These are phyloP conservation scores for Mortierella sp. DNA, from an alignment of 371 early-diverging fungal species.

Conservation along the genomic window DNA sequence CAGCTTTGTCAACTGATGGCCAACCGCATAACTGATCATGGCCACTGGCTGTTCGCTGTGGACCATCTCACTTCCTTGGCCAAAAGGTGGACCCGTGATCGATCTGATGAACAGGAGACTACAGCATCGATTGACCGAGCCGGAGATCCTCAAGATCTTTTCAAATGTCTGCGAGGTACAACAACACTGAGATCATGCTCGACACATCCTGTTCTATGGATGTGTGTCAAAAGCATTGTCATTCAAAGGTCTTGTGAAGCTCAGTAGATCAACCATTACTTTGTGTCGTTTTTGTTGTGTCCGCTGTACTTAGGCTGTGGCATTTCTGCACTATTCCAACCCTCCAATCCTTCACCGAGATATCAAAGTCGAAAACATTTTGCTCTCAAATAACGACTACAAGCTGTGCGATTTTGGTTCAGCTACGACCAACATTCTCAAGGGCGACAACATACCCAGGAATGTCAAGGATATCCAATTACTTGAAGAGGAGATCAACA, in stretches of 20 bases:
- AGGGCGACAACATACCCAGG: slow-evolving; percentile 60
- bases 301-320: slow-evolving; percentile 73
- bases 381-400: slow-evolving; percentile 64
- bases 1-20: slow-evolving; percentile 2
- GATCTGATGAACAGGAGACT: slow-evolving; percentile 88
- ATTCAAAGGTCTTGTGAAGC: too few relatives aligned
- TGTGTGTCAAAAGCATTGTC: neutral
- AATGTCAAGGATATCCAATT: slow-evolving; percentile 72
- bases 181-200: too few relatives aligned
- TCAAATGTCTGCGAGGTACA: slow-evolving; percentile 79
- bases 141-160: slow-evolving; percentile 88
- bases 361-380: slow-evolving; percentile 80
- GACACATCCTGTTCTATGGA: too few relatives aligned
- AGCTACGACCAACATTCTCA: slow-evolving; percentile 75
- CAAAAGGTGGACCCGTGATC: slow-evolving; percentile 82
- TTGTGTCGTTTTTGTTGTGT: neutral
- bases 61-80: slow-evolving; percentile 1
- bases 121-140: slow-evolving; percentile 76
- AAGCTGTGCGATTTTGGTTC: slow-evolving; percentile 97
- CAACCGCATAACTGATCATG: too few relatives aligned
- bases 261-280: neutral
- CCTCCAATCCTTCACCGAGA: slow-evolving; percentile 87
- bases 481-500: slow-evolving; percentile 90
- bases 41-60: neutral
- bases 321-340: slow-evolving; percentile 85